These are phyloP conservation scores for Wallacemonas sp. DNA, from an alignment of 208 protist genomes.

Conservation along the genomic window DNA sequence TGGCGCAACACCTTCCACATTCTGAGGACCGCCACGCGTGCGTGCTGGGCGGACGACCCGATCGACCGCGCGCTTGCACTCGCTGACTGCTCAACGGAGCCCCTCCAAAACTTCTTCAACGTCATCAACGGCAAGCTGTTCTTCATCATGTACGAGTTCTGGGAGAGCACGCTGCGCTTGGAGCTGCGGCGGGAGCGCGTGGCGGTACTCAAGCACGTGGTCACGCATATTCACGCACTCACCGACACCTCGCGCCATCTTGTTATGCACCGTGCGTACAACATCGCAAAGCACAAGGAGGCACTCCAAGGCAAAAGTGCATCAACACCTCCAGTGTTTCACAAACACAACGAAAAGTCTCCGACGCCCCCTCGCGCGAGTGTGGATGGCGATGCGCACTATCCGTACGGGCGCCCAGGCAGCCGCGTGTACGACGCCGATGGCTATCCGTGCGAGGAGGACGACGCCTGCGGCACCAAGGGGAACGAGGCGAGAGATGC, in stretches of 20 bases:
- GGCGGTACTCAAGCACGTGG: conserved; percentile 26
- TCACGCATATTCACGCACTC: conserved; percentile 48
- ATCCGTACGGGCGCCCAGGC: background rate
- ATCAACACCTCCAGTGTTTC: background rate
- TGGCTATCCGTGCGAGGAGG: background rate
- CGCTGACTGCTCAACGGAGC: conserved; percentile 30
- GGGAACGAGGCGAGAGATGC: too few relatives aligned
- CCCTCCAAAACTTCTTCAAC: conserved; percentile 30
- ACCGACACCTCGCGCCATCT: conserved; percentile 31
- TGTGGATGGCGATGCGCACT: background rate
- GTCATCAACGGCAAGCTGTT: conserved; percentile 29
- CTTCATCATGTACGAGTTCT: conserved; percentile 59
- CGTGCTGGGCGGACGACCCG: conserved; percentile 56
- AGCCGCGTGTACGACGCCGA: background rate
- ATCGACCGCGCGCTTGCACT: conserved; percentile 46
- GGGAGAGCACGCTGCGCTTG: conserved; percentile 56
- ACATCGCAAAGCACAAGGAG: background rate
- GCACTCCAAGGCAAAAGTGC: too few relatives aligned
- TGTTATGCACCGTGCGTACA: conserved; percentile 21
- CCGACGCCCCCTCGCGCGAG: too few relatives aligned
- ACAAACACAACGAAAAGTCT: background rate
- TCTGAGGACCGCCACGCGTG: conserved; percentile 29
- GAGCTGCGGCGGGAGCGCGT: conserved; percentile 59
- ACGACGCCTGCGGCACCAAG: background rate
- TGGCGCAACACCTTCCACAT: conserved; percentile 33